Conservation (phyloP, 176 grass and related monocot species). For the Phyllostachys edulis region DNA sequence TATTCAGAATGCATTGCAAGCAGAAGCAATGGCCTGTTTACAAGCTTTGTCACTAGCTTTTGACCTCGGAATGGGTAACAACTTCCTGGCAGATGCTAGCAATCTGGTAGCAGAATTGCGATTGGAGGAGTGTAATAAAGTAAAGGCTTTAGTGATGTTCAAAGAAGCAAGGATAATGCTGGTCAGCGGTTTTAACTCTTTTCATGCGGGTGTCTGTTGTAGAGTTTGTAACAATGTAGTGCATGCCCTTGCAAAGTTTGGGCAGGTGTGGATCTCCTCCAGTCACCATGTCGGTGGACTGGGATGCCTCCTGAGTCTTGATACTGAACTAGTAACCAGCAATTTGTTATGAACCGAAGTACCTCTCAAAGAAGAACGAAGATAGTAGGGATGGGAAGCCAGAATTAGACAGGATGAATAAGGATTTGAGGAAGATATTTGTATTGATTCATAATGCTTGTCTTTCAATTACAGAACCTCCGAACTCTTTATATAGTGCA, state of each 20-base stretch:
- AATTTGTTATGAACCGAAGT: too few species aligned
- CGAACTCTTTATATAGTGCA: too few species aligned
- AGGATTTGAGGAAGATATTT: too few species aligned
- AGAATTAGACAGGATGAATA: too few species aligned
- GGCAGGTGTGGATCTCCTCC: neutral
- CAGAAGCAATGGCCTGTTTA: neutral
- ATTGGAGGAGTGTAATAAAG: neutral
- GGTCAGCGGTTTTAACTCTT: neutral
- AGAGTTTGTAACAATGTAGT: neutral
- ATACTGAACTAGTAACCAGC: too few species aligned
- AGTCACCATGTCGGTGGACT: too few species aligned
- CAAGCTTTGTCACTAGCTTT: neutral
- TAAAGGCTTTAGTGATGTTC: neutral
- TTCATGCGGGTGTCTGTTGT: neutral
- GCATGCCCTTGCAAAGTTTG: too few species aligned
- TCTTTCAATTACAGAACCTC: too few species aligned
- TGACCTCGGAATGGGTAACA: neutral
- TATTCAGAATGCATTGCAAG: neutral
- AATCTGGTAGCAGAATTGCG: neutral
- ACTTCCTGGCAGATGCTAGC: neutral
- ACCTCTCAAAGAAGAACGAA: too few species aligned
- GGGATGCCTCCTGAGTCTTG: too few species aligned
- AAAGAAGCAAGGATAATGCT: slow-evolving; percentile 4
- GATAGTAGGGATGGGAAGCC: too few species aligned
- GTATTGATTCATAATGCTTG: too few species aligned